A percentile compares a stretch with the other conserved stretches of the same genome.
Conservation (phyloP, 495 filamentous ascomycete genomes). For the Xylaria acuta region DNA sequence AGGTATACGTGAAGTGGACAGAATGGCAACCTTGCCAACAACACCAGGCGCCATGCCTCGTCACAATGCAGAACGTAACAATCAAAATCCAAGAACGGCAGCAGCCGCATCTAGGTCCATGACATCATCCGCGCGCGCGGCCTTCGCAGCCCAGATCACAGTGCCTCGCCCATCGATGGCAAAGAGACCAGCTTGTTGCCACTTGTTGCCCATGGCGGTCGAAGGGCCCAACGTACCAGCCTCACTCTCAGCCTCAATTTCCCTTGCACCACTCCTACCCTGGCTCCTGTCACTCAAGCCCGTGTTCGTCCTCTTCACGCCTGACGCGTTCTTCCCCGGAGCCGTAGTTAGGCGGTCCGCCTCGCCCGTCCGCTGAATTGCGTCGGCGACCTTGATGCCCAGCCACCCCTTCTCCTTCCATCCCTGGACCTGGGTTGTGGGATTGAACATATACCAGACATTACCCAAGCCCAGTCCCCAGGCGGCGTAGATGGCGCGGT, state of each 20-base stretch:
- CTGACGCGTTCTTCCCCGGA: neutral
- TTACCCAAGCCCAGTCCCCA: constrained; percentile 61
- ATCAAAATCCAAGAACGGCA: constrained; percentile 41
- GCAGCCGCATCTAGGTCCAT: constrained; percentile 59
- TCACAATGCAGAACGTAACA: constrained; percentile 1
- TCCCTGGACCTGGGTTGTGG: constrained; percentile 47
- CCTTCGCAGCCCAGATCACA: constrained; percentile 58
- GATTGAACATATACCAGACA: constrained; percentile 58
- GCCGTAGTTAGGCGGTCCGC: constrained; percentile 24
- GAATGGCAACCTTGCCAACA: neutral
- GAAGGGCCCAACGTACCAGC: constrained; percentile 35
- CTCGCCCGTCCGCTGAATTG: constrained; percentile 40
- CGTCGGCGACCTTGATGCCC: constrained; percentile 46
- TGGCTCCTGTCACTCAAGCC: constrained; percentile 10
- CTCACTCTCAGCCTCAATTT: constrained; percentile 26
- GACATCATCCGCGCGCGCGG: constrained; percentile 56
- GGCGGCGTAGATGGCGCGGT: constrained; percentile 56
- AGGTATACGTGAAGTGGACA: neutral
- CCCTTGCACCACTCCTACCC: constrained; percentile 24
- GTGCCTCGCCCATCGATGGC: constrained; percentile 60
- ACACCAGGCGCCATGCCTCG: constrained; percentile 10
- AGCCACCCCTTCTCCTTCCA: constrained; percentile 55
- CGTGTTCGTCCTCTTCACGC: constrained; percentile 15
- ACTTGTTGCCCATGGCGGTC: constrained; percentile 66
- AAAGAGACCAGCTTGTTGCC: constrained; percentile 64